A percentile compares a stretch with the other conserved stretches of the same genome.
These are phyloP conservation scores for Panaeolus papilionaceus DNA, from an alignment of 768 basidiomycete species.

Conservation along the genomic window DNA sequence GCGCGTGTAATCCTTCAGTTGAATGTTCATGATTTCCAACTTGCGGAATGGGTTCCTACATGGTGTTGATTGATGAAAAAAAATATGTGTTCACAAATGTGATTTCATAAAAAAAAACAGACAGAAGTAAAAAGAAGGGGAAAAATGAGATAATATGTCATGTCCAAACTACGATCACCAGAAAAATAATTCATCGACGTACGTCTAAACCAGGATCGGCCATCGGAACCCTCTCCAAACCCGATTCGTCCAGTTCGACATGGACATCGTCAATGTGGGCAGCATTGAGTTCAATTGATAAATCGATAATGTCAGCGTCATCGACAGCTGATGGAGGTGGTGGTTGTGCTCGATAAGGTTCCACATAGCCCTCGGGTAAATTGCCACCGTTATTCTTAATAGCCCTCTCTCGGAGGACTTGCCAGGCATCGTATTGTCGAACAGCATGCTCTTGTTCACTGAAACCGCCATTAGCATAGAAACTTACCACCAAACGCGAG, in stretches of 20 bases:
- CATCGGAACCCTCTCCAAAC: constrained; percentile 89
- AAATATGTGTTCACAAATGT: constrained; percentile 14
- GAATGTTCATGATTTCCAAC: constrained; percentile 64
- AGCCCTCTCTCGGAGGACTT: constrained; percentile 80
- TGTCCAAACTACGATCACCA: constrained; percentile 20
- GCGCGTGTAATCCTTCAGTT: constrained; percentile 77
- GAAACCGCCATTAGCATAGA: constrained; percentile 17
- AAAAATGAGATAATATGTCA: constrained; percentile 19
- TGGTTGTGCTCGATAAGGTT: constrained; percentile 74
- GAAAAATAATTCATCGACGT: constrained; percentile 43
- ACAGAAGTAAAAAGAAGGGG: background rate
- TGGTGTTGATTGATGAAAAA: constrained; percentile 15
- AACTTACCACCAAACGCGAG: background rate
- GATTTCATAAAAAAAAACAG: constrained; percentile 6
- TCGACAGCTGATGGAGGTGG: constrained; percentile 79
- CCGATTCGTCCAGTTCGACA: constrained; percentile 77
- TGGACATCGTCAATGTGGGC: constrained; percentile 79
- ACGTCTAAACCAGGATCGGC: constrained; percentile 91
- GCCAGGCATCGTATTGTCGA: constrained; percentile 88
- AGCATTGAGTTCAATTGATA: constrained; percentile 89
- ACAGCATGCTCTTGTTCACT: constrained; percentile 92
- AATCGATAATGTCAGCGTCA: constrained; percentile 85
- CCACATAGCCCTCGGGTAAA: constrained; percentile 73
- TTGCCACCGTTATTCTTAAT: constrained; percentile 71
- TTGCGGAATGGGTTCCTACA: constrained; percentile 71